Conservation (phyloP, 2,329 filamentous ascomycete genomes). For the Xylaria sp. region DNA sequence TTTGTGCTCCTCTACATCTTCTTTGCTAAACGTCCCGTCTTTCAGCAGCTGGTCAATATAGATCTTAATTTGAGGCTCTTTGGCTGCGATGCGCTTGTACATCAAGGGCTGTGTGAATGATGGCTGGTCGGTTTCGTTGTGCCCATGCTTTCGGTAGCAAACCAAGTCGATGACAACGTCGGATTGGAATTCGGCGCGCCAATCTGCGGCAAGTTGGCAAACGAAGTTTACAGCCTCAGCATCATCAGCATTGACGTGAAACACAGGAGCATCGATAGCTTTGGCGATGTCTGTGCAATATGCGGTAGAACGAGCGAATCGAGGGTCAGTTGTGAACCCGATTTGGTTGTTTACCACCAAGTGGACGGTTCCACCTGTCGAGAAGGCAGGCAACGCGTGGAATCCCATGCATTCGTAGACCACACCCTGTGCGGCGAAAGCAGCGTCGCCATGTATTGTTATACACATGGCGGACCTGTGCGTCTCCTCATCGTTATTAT, state of each 20-base stretch:
- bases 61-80: slow-evolving; percentile 86
- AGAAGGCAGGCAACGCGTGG: slow-evolving; percentile 94
- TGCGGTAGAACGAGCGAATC: slow-evolving; percentile 94
- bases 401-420: slow-evolving; percentile 99
- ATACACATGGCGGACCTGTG: slow-evolving; percentile 95
- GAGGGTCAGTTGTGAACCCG: slow-evolving; percentile 98
- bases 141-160: slow-evolving; percentile 98
- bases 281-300: slow-evolving; percentile 99
- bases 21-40: slow-evolving; percentile 95
- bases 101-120: slow-evolving; percentile 99
- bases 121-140: slow-evolving; percentile 99
- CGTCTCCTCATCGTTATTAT: slow-evolving; percentile 94
- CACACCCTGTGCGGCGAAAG: slow-evolving; percentile 94
- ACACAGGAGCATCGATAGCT: slow-evolving; percentile 96
- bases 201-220: slow-evolving; percentile 95
- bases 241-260: slow-evolving; percentile 99
- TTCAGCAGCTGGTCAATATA: slow-evolving; percentile 92
- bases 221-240: slow-evolving; percentile 99
- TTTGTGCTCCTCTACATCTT: slow-evolving; percentile 98
- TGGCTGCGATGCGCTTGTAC: slow-evolving; percentile 96
- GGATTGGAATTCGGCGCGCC: slow-evolving; percentile 98
- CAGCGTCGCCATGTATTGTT: slow-evolving; percentile 95
- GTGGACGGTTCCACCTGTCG: slow-evolving; percentile 96
- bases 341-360: slow-evolving; percentile 99
- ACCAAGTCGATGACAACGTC: slow-evolving; percentile 98